These are phyloP conservation scores for Chernovozyma sophiae-reginae DNA, from an alignment of 1,139 yeast genomes.

Conservation along the genomic window DNA sequence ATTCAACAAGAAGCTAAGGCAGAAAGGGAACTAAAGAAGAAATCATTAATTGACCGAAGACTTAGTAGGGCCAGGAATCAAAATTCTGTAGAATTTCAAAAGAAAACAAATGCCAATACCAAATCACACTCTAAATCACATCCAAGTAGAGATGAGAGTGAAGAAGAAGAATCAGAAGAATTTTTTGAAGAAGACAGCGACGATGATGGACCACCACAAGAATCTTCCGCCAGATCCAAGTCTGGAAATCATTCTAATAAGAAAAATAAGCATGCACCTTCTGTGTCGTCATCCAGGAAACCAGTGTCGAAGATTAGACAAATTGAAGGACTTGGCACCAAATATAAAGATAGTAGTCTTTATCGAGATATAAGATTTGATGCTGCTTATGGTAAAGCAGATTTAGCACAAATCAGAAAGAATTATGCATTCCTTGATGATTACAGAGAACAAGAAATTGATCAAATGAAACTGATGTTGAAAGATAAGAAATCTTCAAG, in stretches of 20 bases:
- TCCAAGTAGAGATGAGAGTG: conserved; percentile 15
- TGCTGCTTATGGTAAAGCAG: conserved; percentile 83
- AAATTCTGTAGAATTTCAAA: neutral
- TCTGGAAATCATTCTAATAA: conserved; percentile 3
- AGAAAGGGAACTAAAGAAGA: conserved; percentile 14
- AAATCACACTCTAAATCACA: conserved; percentile 15
- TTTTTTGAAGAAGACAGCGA: conserved; percentile 3
- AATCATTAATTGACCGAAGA: conserved; percentile 6
- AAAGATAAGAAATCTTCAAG: conserved; percentile 50
- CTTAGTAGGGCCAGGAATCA: neutral
- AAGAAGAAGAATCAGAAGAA: conserved; percentile 15
- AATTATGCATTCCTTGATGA: conserved; percentile 85
- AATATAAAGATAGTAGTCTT: conserved; percentile 34
- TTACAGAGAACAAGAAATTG: conserved; percentile 70
- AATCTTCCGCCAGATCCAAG: conserved; percentile 6
- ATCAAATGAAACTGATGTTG: conserved; percentile 53
- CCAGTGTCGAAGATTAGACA: conserved; percentile 70
- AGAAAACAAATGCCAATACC: conserved; percentile 8
- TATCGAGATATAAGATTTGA: conserved; percentile 86
- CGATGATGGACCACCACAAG: conserved; percentile 2
- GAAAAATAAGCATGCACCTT: conserved; percentile 73
- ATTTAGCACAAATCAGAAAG: conserved; percentile 57
- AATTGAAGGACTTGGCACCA: conserved; percentile 64
- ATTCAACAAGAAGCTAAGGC: conserved; percentile 27
- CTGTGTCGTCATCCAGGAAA: conserved; percentile 64